Conservation (phyloP, 2,329 filamentous ascomycete species). For the Rhinocladiella similis region DNA sequence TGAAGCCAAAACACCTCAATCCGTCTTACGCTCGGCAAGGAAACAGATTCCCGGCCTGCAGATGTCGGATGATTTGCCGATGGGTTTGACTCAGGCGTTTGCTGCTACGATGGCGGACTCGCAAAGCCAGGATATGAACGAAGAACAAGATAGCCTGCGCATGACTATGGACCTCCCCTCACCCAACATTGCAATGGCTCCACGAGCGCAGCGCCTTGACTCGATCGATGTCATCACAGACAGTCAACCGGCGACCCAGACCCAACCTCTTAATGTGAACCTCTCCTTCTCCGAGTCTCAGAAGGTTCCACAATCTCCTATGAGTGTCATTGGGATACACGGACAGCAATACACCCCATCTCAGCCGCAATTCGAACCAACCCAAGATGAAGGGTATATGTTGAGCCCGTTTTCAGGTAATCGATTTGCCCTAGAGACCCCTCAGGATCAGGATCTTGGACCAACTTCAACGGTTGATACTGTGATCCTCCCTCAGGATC, state of each 20-base stretch:
- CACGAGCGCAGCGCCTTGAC: constrained; percentile 60
- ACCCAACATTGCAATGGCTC: constrained; percentile 52
- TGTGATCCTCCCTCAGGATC: constrained; percentile 52
- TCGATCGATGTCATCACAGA: constrained; percentile 62
- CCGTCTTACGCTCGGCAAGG: constrained; percentile 66
- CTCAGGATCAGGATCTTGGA: constrained; percentile 16
- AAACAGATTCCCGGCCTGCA: constrained; percentile 71
- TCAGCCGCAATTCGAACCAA: constrained; percentile 56
- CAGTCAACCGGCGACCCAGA: constrained; percentile 50
- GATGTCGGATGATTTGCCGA: constrained; percentile 42
- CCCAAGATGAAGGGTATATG: constrained; percentile 78
- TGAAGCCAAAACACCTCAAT: constrained; percentile 52
- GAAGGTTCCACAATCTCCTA: constrained; percentile 34
- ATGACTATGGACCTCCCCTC: constrained; percentile 54
- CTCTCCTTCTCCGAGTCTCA: constrained; percentile 64
- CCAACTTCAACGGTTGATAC: constrained; percentile 72
- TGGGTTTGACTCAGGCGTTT: constrained; percentile 87
- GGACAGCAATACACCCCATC: constrained; percentile 35
- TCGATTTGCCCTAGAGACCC: constrained; percentile 60
- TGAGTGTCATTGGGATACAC: neutral
- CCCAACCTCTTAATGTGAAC: constrained; percentile 47
- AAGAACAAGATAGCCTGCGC: constrained; percentile 51
- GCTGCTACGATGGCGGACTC: constrained; percentile 79
- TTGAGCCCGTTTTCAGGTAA: constrained; percentile 69
- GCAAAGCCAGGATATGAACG: constrained; percentile 29